These are phyloP conservation scores for Aspergillus nidulans DNA, from an alignment of 495 filamentous ascomycete genomes.

Conservation along the genomic window DNA sequence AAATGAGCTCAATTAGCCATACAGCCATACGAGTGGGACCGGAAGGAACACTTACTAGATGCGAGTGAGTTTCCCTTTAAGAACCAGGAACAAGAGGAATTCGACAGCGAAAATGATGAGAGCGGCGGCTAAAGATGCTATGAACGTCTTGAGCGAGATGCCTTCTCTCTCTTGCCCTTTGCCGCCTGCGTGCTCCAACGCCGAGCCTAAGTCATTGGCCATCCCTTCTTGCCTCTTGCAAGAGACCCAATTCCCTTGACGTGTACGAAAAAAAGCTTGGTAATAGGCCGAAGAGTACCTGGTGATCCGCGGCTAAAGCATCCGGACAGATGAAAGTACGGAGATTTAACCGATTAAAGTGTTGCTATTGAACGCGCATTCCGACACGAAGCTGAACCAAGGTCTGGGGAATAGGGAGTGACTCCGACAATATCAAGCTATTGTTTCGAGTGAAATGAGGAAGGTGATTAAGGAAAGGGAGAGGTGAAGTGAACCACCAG, in stretches of 20 bases:
- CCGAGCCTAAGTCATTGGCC: constrained; percentile 30
- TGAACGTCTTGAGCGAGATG: constrained; percentile 53
- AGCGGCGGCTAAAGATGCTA: constrained; percentile 70
- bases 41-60: constrained; percentile 64
- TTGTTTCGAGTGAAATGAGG: neutral
- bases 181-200: constrained; percentile 36
- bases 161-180: constrained; percentile 44
- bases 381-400: neutral
- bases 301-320: neutral
- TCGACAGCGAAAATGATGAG: constrained; percentile 74
- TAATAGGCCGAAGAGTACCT: too few species aligned
- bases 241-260: neutral
- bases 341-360: neutral
- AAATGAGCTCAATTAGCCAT: neutral
- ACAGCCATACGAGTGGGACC: neutral
- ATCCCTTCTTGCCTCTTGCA: too few species aligned
- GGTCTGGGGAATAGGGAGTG: neutral
- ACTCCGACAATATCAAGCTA: neutral
- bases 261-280: neutral
- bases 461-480: constrained; percentile 1
- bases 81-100: constrained; percentile 67
- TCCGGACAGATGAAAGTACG: neutral
- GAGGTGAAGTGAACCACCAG: neutral
- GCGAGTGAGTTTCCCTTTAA: constrained; percentile 72
- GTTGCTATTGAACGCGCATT: neutral